phyloP scores from a whole-genome alignment of 495 filamentous ascomycete species.

The Penicillium ochrochloron region DNA sequence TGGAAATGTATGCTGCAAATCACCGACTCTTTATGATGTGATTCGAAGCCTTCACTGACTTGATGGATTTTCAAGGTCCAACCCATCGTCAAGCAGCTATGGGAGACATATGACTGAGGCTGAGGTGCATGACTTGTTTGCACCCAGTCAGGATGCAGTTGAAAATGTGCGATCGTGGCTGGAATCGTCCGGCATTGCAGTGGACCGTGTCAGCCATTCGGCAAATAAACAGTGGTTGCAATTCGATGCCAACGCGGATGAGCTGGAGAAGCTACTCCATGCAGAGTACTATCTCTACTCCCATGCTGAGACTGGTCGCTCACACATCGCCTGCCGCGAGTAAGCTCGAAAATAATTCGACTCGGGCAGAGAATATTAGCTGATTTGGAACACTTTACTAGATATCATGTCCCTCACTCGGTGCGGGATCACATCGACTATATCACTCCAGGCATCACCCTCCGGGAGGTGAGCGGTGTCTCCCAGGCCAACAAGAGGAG shows the following conservation, averaged over 20 bases:
- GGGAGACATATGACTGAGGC: slow-evolving; percentile 52
- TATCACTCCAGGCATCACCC: slow-evolving; percentile 54
- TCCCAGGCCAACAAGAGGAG: neutral
- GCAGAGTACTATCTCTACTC: slow-evolving; percentile 63
- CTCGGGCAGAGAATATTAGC: neutral
- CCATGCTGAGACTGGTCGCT: slow-evolving; percentile 48
- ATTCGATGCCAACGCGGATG: slow-evolving; percentile 55
- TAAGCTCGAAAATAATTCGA: slow-evolving; percentile 15
- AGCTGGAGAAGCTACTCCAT: slow-evolving; percentile 59
- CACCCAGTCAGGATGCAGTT: slow-evolving; percentile 46
- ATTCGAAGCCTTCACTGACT: neutral
- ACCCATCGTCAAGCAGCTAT: slow-evolving; percentile 54
- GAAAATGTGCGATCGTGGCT: slow-evolving; percentile 56
- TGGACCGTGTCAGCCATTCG: slow-evolving; percentile 49
- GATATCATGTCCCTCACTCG: slow-evolving; percentile 56
- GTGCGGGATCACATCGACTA: slow-evolving; percentile 59
- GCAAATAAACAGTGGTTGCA: slow-evolving; percentile 58
- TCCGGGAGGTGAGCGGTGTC: slow-evolving; percentile 31
- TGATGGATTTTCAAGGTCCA: slow-evolving; percentile 28
- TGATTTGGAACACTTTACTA: slow-evolving; percentile 13
- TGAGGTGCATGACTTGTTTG: slow-evolving; percentile 58
- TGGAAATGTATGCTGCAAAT: slow-evolving; percentile 50
- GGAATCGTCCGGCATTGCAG: slow-evolving; percentile 50
- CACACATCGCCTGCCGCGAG: slow-evolving; percentile 53
- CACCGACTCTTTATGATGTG: neutral